Evolutionary conservation across 1,284 basidiomycete genomes (phyloP), one percentile per base, ranked within the genome.

Genomic region (Mycena sp.): DNA sequence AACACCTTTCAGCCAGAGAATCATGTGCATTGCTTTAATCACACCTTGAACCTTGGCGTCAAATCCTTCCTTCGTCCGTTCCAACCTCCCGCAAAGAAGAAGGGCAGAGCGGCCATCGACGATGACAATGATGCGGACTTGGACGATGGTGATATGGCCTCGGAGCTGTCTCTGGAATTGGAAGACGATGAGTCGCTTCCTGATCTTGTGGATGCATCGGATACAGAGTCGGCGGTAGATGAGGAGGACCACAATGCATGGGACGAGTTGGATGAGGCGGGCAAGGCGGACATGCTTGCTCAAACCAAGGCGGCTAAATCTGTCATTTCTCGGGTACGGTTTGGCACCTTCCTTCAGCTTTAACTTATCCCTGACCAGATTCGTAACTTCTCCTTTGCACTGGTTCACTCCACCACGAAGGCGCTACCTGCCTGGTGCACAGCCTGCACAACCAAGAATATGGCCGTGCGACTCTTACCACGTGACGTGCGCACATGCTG

Each of bases 11-110:
- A 55, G 3, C 10, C 35, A 1, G 40, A 16, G 1, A 64, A 66
- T 21, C 58, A 56, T 21, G 56, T 69, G 6, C 61, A 51, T 17
- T 69, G 67, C 56, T 68, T 64, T 30, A 52, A 21, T n/a, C 67
- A 68, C 43, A 62, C 53, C 4, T 21, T 68, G 2, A 63, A 69
- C 35, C 61, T 69, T 19, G 44, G 46, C 12, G 67, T 37, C 23
- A 64, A 69, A 26, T 45, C 63, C 0, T 53, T 69, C 12, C 54
- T 69, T 14, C 25, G 21, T 17, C 67, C 67, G 0, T 68, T 65
- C 58, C n/a, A 16, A 17, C 56, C 56, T 7, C 23, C 23, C 4
- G 3, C 19, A n/a, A 56, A 53, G 50, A 52, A 48, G 43, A 60
- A 60, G 44, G 17, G 32, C 32, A 30, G 17, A 37, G 12, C 32